Base-by-base conservation (phyloP, 176 grass and related monocot genomes). In the Oryza nivara region DNA sequence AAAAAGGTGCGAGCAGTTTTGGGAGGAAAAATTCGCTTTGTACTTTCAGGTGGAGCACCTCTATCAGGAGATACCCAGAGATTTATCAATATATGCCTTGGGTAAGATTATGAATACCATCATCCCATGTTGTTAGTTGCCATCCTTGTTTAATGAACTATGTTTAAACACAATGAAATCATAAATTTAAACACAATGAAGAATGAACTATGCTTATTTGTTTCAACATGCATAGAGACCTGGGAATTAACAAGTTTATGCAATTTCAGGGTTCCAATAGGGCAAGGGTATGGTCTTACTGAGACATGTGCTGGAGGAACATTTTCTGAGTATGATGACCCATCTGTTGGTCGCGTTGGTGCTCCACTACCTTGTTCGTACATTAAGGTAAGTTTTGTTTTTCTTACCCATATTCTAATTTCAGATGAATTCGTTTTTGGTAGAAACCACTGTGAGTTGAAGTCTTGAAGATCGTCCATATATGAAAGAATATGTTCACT, bases 71-170 rank as follows among this genome's bases (percentile, higher is more conserved):
- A 99, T 84, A 94, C 96, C 26, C 96, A 99, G 83, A 93, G 96
- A 72, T 99, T 96, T 88, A 99, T 99, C 82, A 96, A 92, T 77
- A 96, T 99, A 89, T 99, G 93, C 75, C 86, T 99, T 75, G 93
- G 93, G 96, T 99, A 86, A 93, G 89, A 73, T 83, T 85, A 60
- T 47, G 10, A 45, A 65, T 60, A 14, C 28, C 68, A 51, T 78
- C 43, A 32, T 75, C 61, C 78, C 65, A 65, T 88, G 7, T 87
- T 63, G 2, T 86, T 70, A 85, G 52, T 77, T 7, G 51, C 28
- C 19, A 40, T 63, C 67, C 17, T 70, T 44, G 61, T 58, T 70
- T 65, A 44, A 19, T 74, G 54, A 71, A 72, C 86, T 36, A 15
- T 61, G 34, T 80, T 63, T 70, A 26, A 32, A 32, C 30, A 32